phyloP scores from a whole-genome alignment of 495 filamentous ascomycete species.

The Neurospora sp. region DNA sequence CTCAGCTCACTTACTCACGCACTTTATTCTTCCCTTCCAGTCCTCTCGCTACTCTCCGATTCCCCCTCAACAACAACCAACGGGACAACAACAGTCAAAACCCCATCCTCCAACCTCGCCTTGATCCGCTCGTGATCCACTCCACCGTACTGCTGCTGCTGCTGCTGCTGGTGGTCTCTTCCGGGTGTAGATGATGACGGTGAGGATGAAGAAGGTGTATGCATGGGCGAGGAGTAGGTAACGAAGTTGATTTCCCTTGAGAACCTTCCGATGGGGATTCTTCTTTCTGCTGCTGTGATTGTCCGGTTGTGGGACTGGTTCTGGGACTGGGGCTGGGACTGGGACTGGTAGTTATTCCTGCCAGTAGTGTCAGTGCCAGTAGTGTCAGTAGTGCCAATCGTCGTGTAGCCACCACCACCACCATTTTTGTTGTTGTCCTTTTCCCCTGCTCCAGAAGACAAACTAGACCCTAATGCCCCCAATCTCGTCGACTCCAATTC shows the following conservation, averaged over 20 bases:
- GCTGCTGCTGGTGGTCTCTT: neutral
- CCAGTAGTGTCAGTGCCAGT: neutral
- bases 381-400: too few species aligned
- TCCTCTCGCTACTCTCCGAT: neutral
- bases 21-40: neutral
- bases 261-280: neutral
- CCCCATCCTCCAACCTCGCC: conserved; percentile 59
- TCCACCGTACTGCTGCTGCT: conserved; percentile 31
- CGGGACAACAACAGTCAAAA: conserved; percentile 44
- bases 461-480: too few species aligned
- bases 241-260: neutral
- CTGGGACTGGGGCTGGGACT: neutral
- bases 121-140: conserved; percentile 56
- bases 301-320: neutral
- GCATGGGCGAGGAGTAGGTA: neutral
- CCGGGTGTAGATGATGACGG: neutral
- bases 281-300: neutral
- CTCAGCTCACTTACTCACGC: neutral
- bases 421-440: neutral
- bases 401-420: neutral
- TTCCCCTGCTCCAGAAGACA: too few species aligned
- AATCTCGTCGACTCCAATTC: neutral
- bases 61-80: neutral
- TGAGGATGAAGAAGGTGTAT: neutral
- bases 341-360: neutral